Evolutionary conservation across 2,329 filamentous ascomycete species (phyloP).

Genomic region (Aspergillus sp.): DNA sequence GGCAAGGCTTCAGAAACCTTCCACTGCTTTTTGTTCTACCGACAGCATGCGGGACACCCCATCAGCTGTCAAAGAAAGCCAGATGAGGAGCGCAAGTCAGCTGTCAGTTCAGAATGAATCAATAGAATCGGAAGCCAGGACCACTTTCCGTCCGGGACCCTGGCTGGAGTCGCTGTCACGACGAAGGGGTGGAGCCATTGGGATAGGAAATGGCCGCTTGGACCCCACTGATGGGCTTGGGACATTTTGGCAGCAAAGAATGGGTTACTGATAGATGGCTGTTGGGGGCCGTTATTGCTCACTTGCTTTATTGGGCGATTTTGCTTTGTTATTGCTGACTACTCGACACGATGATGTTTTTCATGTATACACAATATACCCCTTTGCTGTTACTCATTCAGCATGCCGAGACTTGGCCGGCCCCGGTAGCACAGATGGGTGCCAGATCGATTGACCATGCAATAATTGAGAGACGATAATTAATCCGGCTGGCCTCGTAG

Average conservation of each 20-base stretch:
- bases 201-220: not conserved
- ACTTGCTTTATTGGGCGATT: not conserved
- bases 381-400: not conserved
- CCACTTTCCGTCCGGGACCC: not conserved
- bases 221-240: not conserved
- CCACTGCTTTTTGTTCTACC: not conserved
- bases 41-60: too few species aligned
- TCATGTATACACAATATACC: not conserved
- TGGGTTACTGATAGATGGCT: conserved; percentile 25
- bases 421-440: conserved; percentile 2
- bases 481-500: not conserved
- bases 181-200: not conserved
- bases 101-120: not conserved
- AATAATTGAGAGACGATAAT: conserved; percentile 3
- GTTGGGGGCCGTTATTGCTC: not conserved
- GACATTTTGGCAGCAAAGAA: conserved; percentile 26
- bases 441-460: not conserved
- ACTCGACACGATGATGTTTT: not conserved
- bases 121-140: not conserved
- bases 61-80: too few species aligned
- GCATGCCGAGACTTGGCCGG: not conserved
- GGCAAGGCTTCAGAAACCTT: too few species aligned
- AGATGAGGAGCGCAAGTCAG: not conserved
- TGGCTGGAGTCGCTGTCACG: not conserved
- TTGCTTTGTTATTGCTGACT: not conserved